phyloP scores from a whole-genome alignment of 192 early-diverging fungal species.

The Coemansia umbellata region DNA sequence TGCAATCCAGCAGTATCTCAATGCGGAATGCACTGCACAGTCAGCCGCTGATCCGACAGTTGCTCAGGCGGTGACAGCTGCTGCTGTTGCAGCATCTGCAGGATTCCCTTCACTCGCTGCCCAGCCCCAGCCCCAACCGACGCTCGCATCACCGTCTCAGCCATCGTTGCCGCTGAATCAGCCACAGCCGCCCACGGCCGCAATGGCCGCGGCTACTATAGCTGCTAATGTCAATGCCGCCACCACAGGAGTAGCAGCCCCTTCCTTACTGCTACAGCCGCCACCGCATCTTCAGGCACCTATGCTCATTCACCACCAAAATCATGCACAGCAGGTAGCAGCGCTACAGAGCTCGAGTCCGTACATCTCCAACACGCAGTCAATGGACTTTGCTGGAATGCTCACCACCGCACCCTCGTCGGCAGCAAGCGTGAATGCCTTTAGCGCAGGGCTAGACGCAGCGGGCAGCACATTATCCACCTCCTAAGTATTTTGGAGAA shows the following conservation, averaged over 20 bases:
- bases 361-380: not conserved
- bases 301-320: conserved; percentile 2
- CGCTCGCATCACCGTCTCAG: conserved; percentile 1
- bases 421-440: not conserved
- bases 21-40: conserved; percentile 14
- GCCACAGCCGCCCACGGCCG: not conserved
- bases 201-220: conserved; percentile 14
- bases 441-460: not conserved
- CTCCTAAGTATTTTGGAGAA: not conserved
- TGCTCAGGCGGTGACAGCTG: conserved; percentile 20
- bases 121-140: conserved; percentile 2
- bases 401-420: conserved; percentile 11
- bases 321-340: conserved; percentile 1
- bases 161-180: not conserved
- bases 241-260: conserved; percentile 1
- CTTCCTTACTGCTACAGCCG: conserved; percentile 12
- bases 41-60: not conserved
- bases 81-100: conserved; percentile 10
- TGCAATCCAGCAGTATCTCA: conserved; percentile 53
- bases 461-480: not conserved
- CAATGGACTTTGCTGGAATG: not conserved
- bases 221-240: conserved; percentile 7
- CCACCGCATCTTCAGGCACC: conserved; percentile 7
- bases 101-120: conserved; percentile 8
- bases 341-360: conserved; percentile 1